Evolutionary conservation across 2,329 filamentous ascomycete species (phyloP).

Genomic region (Ascomycota sp.): DNA sequence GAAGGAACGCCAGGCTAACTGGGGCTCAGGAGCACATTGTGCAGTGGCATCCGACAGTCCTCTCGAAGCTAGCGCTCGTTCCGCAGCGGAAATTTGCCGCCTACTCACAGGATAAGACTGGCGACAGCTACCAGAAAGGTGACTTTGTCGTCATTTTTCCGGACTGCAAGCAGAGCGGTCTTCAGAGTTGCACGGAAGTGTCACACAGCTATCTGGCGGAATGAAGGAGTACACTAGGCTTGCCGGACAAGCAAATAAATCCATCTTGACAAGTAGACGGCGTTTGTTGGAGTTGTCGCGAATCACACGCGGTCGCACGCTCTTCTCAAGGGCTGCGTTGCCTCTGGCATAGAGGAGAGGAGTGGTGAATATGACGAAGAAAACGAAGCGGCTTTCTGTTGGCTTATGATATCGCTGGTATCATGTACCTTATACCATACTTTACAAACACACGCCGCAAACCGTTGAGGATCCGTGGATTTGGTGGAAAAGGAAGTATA

Average conservation of each 20-base stretch:
- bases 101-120: constrained; percentile 39
- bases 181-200: constrained; percentile 50
- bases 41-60: constrained; percentile 92
- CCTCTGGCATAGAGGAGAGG: too few relatives aligned
- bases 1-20: too few relatives aligned
- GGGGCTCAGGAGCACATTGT: constrained; percentile 54
- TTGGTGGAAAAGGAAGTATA: too few relatives aligned
- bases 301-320: too few relatives aligned
- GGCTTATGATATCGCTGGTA: too few relatives aligned
- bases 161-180: constrained; percentile 40
- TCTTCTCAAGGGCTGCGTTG: too few relatives aligned
- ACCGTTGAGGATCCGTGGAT: too few relatives aligned
- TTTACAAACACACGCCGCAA: too few relatives aligned
- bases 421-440: too few relatives aligned
- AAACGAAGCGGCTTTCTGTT: too few relatives aligned
- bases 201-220: constrained; percentile 31
- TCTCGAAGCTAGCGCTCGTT: constrained; percentile 76
- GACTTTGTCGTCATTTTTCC: constrained; percentile 69
- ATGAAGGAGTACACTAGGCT: constrained; percentile 22
- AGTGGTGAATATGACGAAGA: too few relatives aligned
- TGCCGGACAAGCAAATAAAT: neutral
- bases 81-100: constrained; percentile 70
- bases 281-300: constrained; percentile 1
- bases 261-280: neutral
- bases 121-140: constrained; percentile 55